Percentiles rank a stretch among this genome's conserved stretches.
Evolutionary conservation across 768 basidiomycete genomes (phyloP).

Genomic region (Paxillus involutus): DNA sequence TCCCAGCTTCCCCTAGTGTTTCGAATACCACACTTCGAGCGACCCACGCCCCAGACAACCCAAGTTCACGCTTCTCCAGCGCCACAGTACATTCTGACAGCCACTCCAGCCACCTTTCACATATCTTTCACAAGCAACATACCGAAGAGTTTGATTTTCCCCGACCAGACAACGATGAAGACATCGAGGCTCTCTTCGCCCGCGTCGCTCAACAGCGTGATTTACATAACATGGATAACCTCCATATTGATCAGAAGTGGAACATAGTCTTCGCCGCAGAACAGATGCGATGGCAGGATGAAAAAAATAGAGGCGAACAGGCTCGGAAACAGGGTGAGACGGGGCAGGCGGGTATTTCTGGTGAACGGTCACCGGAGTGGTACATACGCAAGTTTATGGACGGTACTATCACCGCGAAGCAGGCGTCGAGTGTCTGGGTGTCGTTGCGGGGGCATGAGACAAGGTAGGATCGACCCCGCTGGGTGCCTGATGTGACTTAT

Average conservation of each 20-base stretch:
- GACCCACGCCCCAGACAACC: conserved; percentile 54
- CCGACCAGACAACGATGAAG: conserved; percentile 71
- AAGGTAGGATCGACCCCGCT: conserved; percentile 46
- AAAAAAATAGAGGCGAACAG: conserved; percentile 63
- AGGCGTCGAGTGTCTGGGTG: conserved; percentile 72
- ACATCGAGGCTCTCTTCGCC: conserved; percentile 81
- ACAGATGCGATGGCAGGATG: conserved; percentile 75
- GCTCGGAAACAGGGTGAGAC: conserved; percentile 57
- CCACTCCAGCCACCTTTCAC: conserved; percentile 42
- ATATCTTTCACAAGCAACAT: conserved; percentile 54
- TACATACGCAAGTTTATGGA: conserved; percentile 91
- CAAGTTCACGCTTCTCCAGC: conserved; percentile 60
- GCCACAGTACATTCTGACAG: conserved; percentile 44
- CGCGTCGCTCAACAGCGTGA: conserved; percentile 72
- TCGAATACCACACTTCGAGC: conserved; percentile 46
- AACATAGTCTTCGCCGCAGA: conserved; percentile 82
- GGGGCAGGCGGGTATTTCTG: conserved; percentile 50
- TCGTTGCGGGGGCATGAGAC: conserved; percentile 81
- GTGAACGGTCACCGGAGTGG: conserved; percentile 85
- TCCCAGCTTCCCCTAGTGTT: conserved; percentile 30
- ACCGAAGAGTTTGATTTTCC: conserved; percentile 69
- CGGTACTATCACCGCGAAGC: conserved; percentile 77
- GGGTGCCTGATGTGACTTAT: conserved; percentile 15
- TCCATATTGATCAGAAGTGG: conserved; percentile 89
- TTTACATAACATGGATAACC: conserved; percentile 54